Percentiles rank a stretch among this genome's conserved stretches.
Evolutionary conservation across 352 stramenopile genomes (phyloP).

Genomic region (Globisporangium ultimum): DNA sequence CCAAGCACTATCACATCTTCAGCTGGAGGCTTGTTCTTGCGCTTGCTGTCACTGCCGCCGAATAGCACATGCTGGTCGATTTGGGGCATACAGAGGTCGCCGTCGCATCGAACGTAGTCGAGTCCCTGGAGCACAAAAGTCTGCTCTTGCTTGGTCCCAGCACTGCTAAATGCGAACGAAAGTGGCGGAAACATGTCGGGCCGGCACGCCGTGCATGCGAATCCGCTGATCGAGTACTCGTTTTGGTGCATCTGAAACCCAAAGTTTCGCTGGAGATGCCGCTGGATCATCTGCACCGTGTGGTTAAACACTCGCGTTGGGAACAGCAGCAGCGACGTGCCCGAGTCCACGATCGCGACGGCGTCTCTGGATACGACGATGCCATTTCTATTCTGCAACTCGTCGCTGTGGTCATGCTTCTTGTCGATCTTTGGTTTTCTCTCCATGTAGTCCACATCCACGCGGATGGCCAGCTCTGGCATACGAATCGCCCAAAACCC

Average conservation of each 20-base stretch:
- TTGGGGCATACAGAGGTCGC: conserved; percentile 44
- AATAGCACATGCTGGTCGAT: conserved; percentile 51
- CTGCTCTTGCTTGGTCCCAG: conserved; percentile 4
- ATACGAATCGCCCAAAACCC: conserved; percentile 63
- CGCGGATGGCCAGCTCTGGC: conserved; percentile 26
- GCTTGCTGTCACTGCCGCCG: conserved; percentile 9
- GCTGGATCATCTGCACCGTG: conserved; percentile 33
- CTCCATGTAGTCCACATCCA: background rate
- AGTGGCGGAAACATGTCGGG: conserved; percentile 53
- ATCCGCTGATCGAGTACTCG: conserved; percentile 32
- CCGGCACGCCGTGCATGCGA: conserved; percentile 37
- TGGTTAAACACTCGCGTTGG: conserved; percentile 36
- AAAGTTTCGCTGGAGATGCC: conserved; percentile 26
- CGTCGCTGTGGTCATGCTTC: too few relatives aligned
- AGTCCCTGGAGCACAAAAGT: conserved; percentile 43
- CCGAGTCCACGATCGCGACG: conserved; percentile 62
- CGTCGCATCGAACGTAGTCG: conserved; percentile 69
- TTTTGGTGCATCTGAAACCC: conserved; percentile 21
- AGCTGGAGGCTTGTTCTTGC: conserved; percentile 3
- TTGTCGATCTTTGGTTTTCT: background rate
- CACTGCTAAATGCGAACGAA: conserved; percentile 34
- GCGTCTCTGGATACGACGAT: conserved; percentile 9
- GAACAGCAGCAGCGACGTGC: conserved; percentile 62
- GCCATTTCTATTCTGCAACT: too few relatives aligned
- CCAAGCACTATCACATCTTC: conserved; percentile 53